phyloP scores from a whole-genome alignment of 768 basidiomycete species.

The Phlebiopsis flavidoalba region DNA sequence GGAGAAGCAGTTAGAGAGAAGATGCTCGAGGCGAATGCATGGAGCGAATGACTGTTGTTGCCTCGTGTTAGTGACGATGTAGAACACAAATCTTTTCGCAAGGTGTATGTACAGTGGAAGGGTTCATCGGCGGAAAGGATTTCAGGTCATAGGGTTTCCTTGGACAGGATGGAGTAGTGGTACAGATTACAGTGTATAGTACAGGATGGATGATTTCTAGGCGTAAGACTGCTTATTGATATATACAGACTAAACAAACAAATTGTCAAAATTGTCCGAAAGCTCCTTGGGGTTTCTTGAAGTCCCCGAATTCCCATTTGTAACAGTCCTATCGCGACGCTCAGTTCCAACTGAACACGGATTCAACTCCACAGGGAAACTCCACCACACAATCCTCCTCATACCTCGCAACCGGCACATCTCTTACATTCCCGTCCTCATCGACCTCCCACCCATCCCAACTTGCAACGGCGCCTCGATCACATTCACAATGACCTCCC shows the following conservation, averaged over 20 bases:
- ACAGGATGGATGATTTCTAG: background rate
- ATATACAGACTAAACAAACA: constrained; percentile 8
- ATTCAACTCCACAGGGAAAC: constrained; percentile 15
- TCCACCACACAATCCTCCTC: constrained; percentile 63
- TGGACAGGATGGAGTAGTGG: background rate
- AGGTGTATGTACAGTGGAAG: constrained; percentile 85
- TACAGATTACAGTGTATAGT: background rate
- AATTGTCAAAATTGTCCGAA: constrained; percentile 5
- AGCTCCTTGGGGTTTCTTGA: constrained; percentile 24
- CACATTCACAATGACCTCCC: constrained; percentile 47
- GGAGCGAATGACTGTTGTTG: too few relatives aligned
- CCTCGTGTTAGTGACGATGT: constrained; percentile 83
- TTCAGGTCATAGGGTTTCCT: constrained; percentile 7
- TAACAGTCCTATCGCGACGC: constrained; percentile 54
- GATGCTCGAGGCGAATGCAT: constrained; percentile 54
- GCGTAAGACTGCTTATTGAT: background rate
- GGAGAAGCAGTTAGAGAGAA: constrained; percentile 26
- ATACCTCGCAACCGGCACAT: constrained; percentile 53
- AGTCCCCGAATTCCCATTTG: constrained; percentile 69
- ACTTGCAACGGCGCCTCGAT: constrained; percentile 44
- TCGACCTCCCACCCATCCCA: constrained; percentile 35
- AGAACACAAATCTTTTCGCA: constrained; percentile 76
- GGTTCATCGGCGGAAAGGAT: constrained; percentile 65
- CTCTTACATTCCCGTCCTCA: constrained; percentile 31
- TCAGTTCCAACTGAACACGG: constrained; percentile 20